A percentile compares a stretch with the other conserved stretches of the same genome.
Conservation (phyloP, 257 asterid species). For the Linderniella brevidens region DNA sequence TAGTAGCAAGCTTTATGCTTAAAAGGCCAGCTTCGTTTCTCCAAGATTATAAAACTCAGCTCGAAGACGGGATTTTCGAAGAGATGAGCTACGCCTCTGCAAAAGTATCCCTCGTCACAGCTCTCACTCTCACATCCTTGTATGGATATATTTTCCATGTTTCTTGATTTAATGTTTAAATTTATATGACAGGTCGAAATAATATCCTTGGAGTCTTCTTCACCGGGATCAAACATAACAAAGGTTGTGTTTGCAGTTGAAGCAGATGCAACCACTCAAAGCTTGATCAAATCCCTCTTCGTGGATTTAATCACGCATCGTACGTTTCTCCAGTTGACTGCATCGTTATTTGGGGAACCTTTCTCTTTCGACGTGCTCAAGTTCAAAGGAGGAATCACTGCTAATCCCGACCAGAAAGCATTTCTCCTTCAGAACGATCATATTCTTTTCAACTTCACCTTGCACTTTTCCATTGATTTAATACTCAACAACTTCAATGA, state of each 20-base stretch:
- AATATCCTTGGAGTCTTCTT: slow-evolving; percentile 20
- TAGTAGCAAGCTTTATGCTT: slow-evolving; percentile 61
- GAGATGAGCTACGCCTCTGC: slow-evolving; percentile 71
- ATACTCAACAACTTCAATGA: slow-evolving; percentile 45
- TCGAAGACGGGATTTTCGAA: slow-evolving; percentile 59
- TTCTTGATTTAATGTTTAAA: slow-evolving; percentile 5
- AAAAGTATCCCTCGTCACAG: slow-evolving; percentile 25
- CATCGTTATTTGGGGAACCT: slow-evolving; percentile 68
- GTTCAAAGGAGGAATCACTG: slow-evolving; percentile 81
- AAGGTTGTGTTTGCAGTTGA: slow-evolving; percentile 61
- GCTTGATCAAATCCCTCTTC: slow-evolving; percentile 30
- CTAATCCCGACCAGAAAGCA: slow-evolving; percentile 70
- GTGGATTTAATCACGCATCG: slow-evolving; percentile 24
- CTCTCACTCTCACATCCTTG: slow-evolving; percentile 9
- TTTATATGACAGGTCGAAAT: slow-evolving; percentile 42
- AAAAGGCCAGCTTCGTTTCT: slow-evolving; percentile 47
- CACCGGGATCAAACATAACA: slow-evolving; percentile 38
- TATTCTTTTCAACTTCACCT: slow-evolving; percentile 80
- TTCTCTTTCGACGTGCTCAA: slow-evolving; percentile 62
- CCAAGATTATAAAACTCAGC: slow-evolving; percentile 43
- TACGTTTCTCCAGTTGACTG: slow-evolving; percentile 34
- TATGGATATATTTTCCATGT: slow-evolving; percentile 5
- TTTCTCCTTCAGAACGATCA: slow-evolving; percentile 59
- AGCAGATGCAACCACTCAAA: slow-evolving; percentile 35
- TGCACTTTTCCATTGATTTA: slow-evolving; percentile 74